Conservation (phyloP, 805 yeast species). For the Cyberlindnera xylosilytica region DNA sequence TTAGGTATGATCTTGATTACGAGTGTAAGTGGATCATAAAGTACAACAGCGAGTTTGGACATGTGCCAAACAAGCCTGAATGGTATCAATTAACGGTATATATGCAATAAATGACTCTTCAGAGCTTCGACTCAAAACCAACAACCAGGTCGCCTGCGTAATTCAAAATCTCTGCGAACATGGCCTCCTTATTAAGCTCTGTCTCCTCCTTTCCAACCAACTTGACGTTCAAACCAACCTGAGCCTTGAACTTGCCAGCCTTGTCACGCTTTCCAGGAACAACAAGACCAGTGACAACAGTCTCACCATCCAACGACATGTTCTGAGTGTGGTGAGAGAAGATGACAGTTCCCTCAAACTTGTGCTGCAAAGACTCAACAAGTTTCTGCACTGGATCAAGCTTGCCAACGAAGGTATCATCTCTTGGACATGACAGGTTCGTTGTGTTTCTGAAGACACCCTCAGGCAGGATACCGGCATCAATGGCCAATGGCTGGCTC, state of each 20-base stretch:
- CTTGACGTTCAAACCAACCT: constrained; percentile 67
- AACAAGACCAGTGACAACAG: constrained; percentile 77
- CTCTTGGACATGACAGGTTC: neutral
- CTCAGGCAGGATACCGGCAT: constrained; percentile 51
- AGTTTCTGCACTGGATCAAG: constrained; percentile 62
- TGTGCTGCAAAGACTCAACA: constrained; percentile 55
- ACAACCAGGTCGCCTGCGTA: constrained; percentile 66
- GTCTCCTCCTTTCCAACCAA: constrained; percentile 56
- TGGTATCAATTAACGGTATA: neutral
- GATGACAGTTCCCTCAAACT: constrained; percentile 64
- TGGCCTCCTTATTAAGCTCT: constrained; percentile 64
- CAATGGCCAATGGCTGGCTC: constrained; percentile 38
- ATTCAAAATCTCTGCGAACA: constrained; percentile 66
- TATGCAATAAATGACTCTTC: constrained; percentile 4
- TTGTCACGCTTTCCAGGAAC: constrained; percentile 59
- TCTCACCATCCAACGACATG: constrained; percentile 52
- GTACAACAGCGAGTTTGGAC: too few species aligned
- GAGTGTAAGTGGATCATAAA: too few species aligned
- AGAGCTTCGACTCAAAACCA: constrained; percentile 28
- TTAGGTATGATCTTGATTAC: too few species aligned
- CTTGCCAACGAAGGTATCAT: constrained; percentile 26
- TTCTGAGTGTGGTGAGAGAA: constrained; percentile 60
- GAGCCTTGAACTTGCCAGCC: constrained; percentile 68
- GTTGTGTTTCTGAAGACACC: constrained; percentile 3
- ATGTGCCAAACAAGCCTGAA: neutral